Conservation (phyloP, 257 asterid genomes). For the Solanum arcanum region DNA sequence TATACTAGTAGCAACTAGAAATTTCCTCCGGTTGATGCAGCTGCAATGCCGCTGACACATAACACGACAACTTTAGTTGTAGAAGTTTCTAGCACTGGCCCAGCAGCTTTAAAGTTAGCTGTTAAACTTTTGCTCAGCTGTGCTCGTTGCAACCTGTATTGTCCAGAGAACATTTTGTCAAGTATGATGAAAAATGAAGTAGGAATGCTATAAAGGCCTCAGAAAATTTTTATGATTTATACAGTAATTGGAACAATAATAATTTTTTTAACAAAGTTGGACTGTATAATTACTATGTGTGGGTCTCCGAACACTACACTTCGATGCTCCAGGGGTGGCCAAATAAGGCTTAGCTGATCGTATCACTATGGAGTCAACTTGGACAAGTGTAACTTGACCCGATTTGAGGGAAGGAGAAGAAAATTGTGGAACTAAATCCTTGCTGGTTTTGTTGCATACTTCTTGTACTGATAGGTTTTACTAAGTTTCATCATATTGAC, state of each 20-base stretch:
- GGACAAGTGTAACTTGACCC: background rate
- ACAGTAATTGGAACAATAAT: background rate
- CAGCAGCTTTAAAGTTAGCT: constrained; percentile 1
- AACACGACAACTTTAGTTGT: background rate
- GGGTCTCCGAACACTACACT: background rate
- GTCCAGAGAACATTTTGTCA: background rate
- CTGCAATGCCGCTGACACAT: background rate
- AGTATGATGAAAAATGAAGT: background rate
- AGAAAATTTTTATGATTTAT: background rate
- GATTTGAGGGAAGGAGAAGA: background rate
- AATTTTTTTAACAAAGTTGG: background rate
- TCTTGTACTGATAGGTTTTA: background rate
- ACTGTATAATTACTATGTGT: background rate
- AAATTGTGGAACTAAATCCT: background rate
- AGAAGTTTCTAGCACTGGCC: background rate
- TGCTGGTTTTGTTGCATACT: background rate
- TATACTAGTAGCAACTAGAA: constrained; percentile 7
- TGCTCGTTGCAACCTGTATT: constrained; percentile 25
- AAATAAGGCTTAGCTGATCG: background rate
- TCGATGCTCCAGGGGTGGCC: background rate
- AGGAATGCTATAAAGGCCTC: background rate
- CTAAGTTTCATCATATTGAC: background rate
- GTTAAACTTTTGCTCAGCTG: constrained; percentile 25
- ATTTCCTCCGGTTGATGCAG: background rate
- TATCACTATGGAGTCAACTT: background rate